Evolutionary conservation across 139 green algal genomes (phyloP).

Genomic region (Chlorella sp.): DNA sequence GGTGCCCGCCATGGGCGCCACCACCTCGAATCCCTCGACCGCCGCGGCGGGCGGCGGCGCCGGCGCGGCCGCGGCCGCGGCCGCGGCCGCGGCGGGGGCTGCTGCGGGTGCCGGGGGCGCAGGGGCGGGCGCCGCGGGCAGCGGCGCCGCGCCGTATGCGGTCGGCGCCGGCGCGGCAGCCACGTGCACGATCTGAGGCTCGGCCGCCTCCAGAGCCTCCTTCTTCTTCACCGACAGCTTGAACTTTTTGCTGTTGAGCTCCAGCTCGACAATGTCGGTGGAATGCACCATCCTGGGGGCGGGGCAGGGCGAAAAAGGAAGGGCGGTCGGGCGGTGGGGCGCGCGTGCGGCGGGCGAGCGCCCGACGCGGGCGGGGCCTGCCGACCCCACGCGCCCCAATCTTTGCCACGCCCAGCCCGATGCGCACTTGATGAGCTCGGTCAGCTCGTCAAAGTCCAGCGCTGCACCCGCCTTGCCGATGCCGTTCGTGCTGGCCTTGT

Average conservation of each 20-base stretch:
- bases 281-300: constrained; percentile 87
- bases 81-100: constrained; percentile 46
- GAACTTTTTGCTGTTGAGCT: constrained; percentile 92
- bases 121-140: constrained; percentile 29
- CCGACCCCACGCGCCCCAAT: too few species aligned
- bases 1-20: constrained; percentile 77
- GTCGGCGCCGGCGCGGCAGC: neutral
- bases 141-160: constrained; percentile 11
- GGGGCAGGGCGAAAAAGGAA: neutral
- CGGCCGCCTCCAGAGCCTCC: constrained; percentile 69
- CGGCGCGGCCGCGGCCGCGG: constrained; percentile 53
- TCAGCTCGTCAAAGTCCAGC: constrained; percentile 85
- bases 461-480: too few species aligned
- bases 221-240: constrained; percentile 88
- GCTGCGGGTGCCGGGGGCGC: constrained; percentile 33
- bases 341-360: too few species aligned
- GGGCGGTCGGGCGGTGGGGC: too few species aligned
- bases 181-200: constrained; percentile 44
- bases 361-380: neutral
- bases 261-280: constrained; percentile 96
- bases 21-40: constrained; percentile 46
- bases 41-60: constrained; percentile 51
- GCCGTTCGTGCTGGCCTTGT: constrained; percentile 42
- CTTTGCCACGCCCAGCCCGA: too few species aligned
- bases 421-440: constrained; percentile 76